Base-by-base conservation (phyloP, 140 eudicot genomes). In the Cichorium intybus region DNA sequence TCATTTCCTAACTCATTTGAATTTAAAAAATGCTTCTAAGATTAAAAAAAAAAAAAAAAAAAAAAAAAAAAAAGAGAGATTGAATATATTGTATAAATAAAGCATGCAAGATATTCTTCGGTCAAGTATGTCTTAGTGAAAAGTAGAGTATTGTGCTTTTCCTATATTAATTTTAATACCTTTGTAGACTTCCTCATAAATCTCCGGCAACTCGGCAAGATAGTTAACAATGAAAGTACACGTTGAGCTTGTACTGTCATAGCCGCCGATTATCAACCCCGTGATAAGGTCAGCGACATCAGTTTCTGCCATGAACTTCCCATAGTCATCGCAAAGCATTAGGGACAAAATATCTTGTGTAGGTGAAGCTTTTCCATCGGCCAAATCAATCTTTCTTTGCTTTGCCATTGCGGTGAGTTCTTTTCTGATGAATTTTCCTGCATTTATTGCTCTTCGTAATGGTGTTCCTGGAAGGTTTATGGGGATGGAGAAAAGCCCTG, bases 231-330 rank as follows among this genome's bases (percentile, higher is more conserved):
- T 33, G 31, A 53, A 67, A 12, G 62, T 35, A 16, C 54, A 50
- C 4, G 28, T 49, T 7, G 29, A 33, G 55, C 72, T 67, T 11
- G 72, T 29, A 18, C 50, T 67, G 20, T 67, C 62, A 33, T 50
- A 49, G 27, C 63, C 31, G 0, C 50, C 72, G n/a, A 67, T 33
- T 1, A 67, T 26, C 26, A 67, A 0, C 16, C 53, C 63, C 14
- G 26, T 14, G 18, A 67, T 34, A 26, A 17, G 15, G 22, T 53
- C 62, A 21, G 63, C 72, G 23, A 67, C 24, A 0, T 52, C 72
- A 20, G 18, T 53, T 5, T 67, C 63, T 2, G 14, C n/a, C 27
- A 67, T 8, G 11, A 16, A 18, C 41, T 52, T 53, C 6, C 62
- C 50, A 7, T 21, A 47, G 33, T 52, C 72, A 53, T 18, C 50